Evolutionary conservation across 106 monocot species (phyloP).

Genomic region (Allium cepa): DNA sequence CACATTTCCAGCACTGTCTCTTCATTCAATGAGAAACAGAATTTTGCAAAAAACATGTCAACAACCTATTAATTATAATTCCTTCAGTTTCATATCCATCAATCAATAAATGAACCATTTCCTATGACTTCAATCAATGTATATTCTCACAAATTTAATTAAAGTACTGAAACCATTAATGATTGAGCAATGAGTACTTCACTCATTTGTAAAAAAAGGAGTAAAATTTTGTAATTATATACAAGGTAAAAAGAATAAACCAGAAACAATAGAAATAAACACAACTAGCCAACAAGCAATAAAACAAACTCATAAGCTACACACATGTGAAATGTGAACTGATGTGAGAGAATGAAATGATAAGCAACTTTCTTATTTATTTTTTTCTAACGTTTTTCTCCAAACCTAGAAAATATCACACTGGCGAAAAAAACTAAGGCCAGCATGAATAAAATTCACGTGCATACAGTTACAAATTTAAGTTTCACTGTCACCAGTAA

Average conservation of each 20-base stretch:
- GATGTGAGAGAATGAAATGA: constrained; percentile 16
- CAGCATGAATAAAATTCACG: no score
- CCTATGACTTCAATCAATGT: constrained; percentile 13
- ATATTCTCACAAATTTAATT: not conserved
- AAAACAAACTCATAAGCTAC: constrained; percentile 22
- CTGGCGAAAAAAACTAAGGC: constrained; percentile 13
- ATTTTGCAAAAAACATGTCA: constrained; percentile 17
- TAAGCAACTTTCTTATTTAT: not conserved
- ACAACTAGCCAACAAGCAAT: constrained; percentile 18
- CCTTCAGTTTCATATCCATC: not conserved
- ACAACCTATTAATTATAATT: not conserved
- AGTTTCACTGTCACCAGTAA: not conserved
- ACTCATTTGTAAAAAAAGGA: not conserved
- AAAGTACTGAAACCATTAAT: not conserved
- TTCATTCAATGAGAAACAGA: constrained; percentile 15
- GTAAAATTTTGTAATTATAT: not conserved
- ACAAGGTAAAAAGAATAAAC: not conserved
- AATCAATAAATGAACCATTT: constrained; percentile 7
- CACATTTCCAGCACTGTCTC: constrained; percentile 14
- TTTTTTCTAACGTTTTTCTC: not conserved
- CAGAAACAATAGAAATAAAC: not conserved
- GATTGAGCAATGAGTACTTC: constrained; percentile 16
- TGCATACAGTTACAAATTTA: no score
- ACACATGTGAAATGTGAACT: constrained; percentile 19
- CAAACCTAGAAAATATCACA: constrained; percentile 25